Conservation (phyloP, 2,329 filamentous ascomycete species). For the Pseudogymnoascus sp. region DNA sequence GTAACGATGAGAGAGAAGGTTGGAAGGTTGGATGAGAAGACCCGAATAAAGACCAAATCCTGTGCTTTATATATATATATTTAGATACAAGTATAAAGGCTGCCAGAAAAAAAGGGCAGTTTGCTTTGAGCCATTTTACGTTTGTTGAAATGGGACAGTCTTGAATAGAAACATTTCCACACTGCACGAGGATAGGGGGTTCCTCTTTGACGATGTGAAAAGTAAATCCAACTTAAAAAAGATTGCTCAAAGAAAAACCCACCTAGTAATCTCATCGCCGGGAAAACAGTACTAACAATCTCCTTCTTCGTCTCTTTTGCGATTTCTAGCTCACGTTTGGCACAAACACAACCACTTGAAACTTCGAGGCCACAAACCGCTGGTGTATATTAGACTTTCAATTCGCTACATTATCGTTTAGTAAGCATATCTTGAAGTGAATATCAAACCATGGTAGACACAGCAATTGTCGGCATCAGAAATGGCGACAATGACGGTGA, state of each 20-base stretch:
- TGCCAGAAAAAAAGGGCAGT: background rate
- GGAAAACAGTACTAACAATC: background rate
- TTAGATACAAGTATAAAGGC: too few species aligned
- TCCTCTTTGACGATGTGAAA: background rate
- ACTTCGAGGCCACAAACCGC: background rate
- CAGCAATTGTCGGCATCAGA: background rate
- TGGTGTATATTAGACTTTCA: background rate
- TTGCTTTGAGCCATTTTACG: background rate
- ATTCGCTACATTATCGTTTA: background rate
- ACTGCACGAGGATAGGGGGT: background rate
- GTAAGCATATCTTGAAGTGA: background rate
- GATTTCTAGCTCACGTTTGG: background rate
- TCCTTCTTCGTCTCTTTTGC: background rate
- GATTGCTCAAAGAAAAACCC: background rate
- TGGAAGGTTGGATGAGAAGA: background rate
- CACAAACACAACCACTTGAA: background rate
- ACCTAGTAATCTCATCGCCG: background rate
- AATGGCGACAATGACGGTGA: background rate
- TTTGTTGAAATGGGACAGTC: background rate
- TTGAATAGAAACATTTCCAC: background rate
- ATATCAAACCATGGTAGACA: background rate
- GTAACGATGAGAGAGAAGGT: background rate
- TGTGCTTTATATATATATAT: too few species aligned
- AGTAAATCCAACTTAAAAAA: background rate
- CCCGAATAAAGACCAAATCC: too few species aligned